A percentile compares a stretch with the other conserved stretches of the same genome.
phyloP scores from a whole-genome alignment of 345 rosid genomes.

The Melaleuca quinquenervia region DNA sequence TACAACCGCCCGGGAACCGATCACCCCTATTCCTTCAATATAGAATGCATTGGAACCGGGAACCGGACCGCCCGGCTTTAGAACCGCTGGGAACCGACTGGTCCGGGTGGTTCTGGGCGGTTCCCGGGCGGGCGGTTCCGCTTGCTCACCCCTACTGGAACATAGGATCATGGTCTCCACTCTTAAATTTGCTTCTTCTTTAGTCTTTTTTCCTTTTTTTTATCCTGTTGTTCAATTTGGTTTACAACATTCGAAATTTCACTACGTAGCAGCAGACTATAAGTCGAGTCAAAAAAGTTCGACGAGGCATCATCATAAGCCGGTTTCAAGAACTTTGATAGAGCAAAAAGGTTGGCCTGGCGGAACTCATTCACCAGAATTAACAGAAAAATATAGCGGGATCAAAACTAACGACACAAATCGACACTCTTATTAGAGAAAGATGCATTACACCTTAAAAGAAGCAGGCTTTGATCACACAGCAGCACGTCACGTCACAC shows the following conservation, averaged over 20 bases:
- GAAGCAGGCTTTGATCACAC: background rate
- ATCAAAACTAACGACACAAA: background rate
- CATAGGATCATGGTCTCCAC: background rate
- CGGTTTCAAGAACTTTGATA: background rate
- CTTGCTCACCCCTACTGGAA: no score
- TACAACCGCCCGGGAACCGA: no score
- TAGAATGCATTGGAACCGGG: no score
- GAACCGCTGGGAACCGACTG: no score
- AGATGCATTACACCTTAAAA: background rate
- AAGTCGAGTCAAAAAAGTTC: background rate
- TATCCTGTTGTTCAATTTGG: no score
- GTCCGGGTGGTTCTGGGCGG: no score
- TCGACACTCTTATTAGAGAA: background rate
- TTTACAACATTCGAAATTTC: background rate
- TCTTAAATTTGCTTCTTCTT: background rate
- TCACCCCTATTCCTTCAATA: no score
- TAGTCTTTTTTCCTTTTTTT: accelerated
- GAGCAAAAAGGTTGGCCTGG: background rate
- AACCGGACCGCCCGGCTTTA: no score
- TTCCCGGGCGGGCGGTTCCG: no score
- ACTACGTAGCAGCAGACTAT: background rate
- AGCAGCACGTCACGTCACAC: background rate
- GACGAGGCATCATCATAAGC: background rate
- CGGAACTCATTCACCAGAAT: background rate
- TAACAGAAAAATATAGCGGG: background rate